Evolutionary conservation across 2,329 filamentous ascomycete species (phyloP).

Genomic region (Sclerotinia subarctica): DNA sequence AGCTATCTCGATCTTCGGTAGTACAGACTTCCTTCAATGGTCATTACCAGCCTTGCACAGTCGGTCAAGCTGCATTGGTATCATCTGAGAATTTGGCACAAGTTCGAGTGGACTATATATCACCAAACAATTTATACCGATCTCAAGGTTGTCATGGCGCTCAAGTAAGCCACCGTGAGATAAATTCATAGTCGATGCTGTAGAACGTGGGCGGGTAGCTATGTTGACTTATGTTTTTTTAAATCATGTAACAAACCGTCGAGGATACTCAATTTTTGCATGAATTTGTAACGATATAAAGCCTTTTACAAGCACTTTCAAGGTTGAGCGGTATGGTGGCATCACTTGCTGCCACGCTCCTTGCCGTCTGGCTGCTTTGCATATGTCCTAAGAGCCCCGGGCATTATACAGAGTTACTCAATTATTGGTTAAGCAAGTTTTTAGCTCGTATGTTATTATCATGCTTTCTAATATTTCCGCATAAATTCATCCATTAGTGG

Average conservation of each 20-base stretch:
- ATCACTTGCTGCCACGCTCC: constrained; percentile 28
- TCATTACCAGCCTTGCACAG: background rate
- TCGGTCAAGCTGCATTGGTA: background rate
- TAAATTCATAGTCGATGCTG: background rate
- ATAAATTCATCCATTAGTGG: background rate
- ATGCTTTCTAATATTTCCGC: background rate
- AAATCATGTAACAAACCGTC: background rate
- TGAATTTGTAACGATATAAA: constrained; percentile 5
- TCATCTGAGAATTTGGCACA: constrained; percentile 18
- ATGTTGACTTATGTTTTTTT: constrained; percentile 9
- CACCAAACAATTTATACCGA: constrained; percentile 24
- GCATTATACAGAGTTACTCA: background rate
- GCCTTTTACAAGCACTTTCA: background rate
- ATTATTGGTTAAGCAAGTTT: background rate
- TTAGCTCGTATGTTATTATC: background rate
- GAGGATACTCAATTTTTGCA: background rate
- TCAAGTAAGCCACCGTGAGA: background rate
- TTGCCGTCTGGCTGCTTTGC: background rate
- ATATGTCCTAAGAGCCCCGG: background rate
- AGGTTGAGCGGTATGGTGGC: constrained; percentile 15
- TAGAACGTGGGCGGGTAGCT: constrained; percentile 19
- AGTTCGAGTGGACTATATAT: constrained; percentile 22
- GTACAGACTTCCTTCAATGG: background rate
- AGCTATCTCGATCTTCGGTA: background rate
- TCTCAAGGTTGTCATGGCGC: background rate